phyloP scores from a whole-genome alignment of 352 stramenopile genomes.

The Pythium aristosporum region DNA sequence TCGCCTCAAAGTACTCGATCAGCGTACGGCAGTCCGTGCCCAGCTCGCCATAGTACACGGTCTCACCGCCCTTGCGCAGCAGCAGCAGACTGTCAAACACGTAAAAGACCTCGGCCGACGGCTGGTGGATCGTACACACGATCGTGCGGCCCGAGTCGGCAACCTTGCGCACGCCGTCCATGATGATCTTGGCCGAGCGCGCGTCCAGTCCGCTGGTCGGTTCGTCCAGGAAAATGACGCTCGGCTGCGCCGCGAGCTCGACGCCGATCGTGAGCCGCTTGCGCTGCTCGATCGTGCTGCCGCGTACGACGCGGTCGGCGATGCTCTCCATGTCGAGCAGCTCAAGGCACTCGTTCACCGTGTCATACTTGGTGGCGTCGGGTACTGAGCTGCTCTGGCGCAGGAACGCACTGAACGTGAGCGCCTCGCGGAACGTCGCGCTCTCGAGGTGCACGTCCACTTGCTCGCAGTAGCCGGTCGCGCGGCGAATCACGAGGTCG shows the following conservation, averaged over 20 bases:
- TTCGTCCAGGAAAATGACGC: constrained; percentile 58
- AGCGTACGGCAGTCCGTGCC: constrained; percentile 27
- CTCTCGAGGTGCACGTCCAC: constrained; percentile 9
- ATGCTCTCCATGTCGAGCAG: constrained; percentile 32
- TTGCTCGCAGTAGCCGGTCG: constrained; percentile 28
- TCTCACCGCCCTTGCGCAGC: constrained; percentile 43
- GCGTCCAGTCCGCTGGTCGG: constrained; percentile 78
- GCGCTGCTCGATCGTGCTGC: constrained; percentile 28
- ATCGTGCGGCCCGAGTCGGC: constrained; percentile 80
- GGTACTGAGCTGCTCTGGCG: constrained; percentile 35
- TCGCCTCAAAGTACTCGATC: constrained; percentile 49
- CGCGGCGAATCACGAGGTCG: constrained; percentile 18
- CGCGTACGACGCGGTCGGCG: constrained; percentile 35
- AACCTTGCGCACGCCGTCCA: constrained; percentile 88
- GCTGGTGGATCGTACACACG: constrained; percentile 89
- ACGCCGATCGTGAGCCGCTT: constrained; percentile 72
- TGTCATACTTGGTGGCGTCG: constrained; percentile 30
- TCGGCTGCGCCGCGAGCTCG: constrained; percentile 78
- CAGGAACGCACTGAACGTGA: constrained; percentile 77
- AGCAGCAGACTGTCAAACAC: constrained; percentile 90
- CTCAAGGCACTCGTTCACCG: constrained; percentile 41
- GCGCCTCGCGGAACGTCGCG: constrained; percentile 11
- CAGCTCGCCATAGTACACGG: constrained; percentile 35
- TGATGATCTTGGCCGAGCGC: constrained; percentile 81
- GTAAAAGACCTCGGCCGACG: constrained; percentile 86